Evolutionary conservation across 2,329 filamentous ascomycete species (phyloP).

Genomic region (Penicillium sp.): DNA sequence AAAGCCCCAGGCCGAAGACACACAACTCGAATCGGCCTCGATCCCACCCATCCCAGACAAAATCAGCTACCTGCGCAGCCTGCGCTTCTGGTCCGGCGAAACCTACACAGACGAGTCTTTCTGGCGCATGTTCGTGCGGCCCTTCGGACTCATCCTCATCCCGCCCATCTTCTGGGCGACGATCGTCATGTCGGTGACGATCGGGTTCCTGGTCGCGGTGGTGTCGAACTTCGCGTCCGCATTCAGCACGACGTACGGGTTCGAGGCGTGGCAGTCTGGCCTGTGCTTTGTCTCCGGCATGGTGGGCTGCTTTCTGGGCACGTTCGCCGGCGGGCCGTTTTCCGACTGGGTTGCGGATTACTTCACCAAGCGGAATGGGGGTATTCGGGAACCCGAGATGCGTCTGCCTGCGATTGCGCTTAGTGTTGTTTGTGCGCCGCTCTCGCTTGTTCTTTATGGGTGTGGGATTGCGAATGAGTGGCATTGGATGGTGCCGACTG

Average conservation of each 20-base stretch:
- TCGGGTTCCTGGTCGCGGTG: conserved; percentile 15
- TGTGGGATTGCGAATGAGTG: conserved; percentile 34
- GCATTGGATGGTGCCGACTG: conserved; percentile 61
- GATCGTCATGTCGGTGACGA: conserved; percentile 12
- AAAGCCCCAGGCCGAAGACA: neutral
- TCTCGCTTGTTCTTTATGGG: conserved; percentile 39
- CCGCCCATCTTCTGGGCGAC: conserved; percentile 16
- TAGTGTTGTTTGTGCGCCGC: conserved; percentile 31
- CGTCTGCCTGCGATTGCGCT: conserved; percentile 18
- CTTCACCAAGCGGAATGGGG: conserved; percentile 11
- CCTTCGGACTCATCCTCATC: conserved; percentile 11
- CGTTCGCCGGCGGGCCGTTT: conserved; percentile 8
- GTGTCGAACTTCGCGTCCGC: conserved; percentile 18
- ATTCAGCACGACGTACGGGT: conserved; percentile 11
- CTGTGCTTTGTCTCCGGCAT: conserved; percentile 13
- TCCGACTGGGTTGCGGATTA: conserved; percentile 16
- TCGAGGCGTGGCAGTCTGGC: conserved; percentile 13
- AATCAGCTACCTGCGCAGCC: neutral
- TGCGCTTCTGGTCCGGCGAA: conserved; percentile 6
- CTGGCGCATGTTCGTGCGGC: conserved; percentile 11
- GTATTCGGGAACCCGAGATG: conserved; percentile 17
- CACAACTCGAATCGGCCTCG: neutral
- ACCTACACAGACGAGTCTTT: conserved; percentile 13
- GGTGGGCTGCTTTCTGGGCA: conserved; percentile 11
- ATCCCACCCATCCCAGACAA: neutral